phyloP scores from a whole-genome alignment of 768 basidiomycete genomes.

The Kwoniella mangroviensis region DNA sequence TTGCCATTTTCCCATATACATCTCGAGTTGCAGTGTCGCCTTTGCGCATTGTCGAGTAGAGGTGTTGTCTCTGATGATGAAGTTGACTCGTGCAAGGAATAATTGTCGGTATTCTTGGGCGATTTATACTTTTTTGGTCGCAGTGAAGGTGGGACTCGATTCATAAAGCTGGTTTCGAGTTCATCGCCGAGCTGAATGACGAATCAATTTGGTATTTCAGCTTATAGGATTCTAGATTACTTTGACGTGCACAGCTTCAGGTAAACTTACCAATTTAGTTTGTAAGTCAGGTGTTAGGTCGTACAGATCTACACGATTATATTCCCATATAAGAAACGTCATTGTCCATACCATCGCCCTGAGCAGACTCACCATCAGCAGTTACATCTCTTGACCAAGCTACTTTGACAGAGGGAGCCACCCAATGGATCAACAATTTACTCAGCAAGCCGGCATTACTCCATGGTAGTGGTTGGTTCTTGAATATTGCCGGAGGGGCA shows the following conservation, averaged over 20 bases:
- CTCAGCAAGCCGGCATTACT: constrained; percentile 30
- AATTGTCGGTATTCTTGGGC: not conserved
- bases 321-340: too few relatives aligned
- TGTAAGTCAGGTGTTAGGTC: constrained; percentile 19
- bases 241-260: not conserved
- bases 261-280: constrained; percentile 32
- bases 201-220: not conserved
- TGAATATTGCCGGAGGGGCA: constrained; percentile 32
- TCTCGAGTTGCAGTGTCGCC: not conserved
- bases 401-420: constrained; percentile 39
- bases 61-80: constrained; percentile 23
- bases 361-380: constrained; percentile 19
- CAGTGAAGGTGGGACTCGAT: constrained; percentile 25
- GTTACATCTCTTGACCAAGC: constrained; percentile 40
- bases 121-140: constrained; percentile 7
- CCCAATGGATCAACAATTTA: constrained; percentile 37
- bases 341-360: too few relatives aligned
- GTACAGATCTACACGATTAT: constrained; percentile 25
- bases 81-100: constrained; percentile 4
- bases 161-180: constrained; percentile 19
- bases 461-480: constrained; percentile 26
- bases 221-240: not conserved
- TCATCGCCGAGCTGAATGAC: constrained; percentile 14
- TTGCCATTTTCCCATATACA: constrained; percentile 30
- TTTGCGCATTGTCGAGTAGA: constrained; percentile 21